Percentiles rank a stretch among this genome's conserved stretches.
Conservation (phyloP, 306 rosid genomes). For the Cucurbita argyrosperma region DNA sequence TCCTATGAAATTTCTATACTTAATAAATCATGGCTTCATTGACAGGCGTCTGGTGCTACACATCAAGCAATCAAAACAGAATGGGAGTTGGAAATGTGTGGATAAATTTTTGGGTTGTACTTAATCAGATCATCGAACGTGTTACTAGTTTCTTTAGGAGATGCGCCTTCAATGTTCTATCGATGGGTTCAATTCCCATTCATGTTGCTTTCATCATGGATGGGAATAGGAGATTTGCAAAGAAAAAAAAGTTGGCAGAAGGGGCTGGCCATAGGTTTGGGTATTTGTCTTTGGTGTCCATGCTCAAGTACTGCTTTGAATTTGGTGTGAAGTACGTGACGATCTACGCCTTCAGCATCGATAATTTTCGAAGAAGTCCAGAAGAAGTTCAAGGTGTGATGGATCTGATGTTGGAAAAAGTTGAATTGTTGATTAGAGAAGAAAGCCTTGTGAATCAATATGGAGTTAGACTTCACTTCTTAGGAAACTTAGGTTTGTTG, state of each 20-base stretch:
- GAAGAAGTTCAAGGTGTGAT: conserved; percentile 29
- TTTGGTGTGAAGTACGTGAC: conserved; percentile 52
- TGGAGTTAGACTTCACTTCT: conserved; percentile 19
- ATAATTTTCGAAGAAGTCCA: conserved; percentile 33
- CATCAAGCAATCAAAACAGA: not conserved
- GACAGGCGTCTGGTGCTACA: not conserved
- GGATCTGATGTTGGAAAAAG: conserved; percentile 27
- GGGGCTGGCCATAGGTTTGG: conserved; percentile 62
- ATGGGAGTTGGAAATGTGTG: not conserved
- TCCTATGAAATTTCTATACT: not conserved
- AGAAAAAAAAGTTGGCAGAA: conserved; percentile 24
- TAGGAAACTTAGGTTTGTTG: conserved; percentile 24
- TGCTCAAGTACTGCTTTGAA: conserved; percentile 57
- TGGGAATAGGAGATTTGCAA: conserved; percentile 76
- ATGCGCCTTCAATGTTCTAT: conserved; percentile 33
- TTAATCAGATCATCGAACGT: not conserved
- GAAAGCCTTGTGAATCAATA: conserved; percentile 16
- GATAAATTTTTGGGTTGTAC: not conserved
- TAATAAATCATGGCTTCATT: not conserved
- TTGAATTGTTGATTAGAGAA: conserved; percentile 19
- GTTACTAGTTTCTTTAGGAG: conserved; percentile 29
- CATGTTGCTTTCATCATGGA: conserved; percentile 89
- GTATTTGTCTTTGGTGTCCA: conserved; percentile 29
- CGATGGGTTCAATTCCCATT: conserved; percentile 53
- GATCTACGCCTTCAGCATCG: conserved; percentile 81